Conservation (phyloP, 192 early-diverging fungal genomes). For the Mortierella hygrophila region DNA sequence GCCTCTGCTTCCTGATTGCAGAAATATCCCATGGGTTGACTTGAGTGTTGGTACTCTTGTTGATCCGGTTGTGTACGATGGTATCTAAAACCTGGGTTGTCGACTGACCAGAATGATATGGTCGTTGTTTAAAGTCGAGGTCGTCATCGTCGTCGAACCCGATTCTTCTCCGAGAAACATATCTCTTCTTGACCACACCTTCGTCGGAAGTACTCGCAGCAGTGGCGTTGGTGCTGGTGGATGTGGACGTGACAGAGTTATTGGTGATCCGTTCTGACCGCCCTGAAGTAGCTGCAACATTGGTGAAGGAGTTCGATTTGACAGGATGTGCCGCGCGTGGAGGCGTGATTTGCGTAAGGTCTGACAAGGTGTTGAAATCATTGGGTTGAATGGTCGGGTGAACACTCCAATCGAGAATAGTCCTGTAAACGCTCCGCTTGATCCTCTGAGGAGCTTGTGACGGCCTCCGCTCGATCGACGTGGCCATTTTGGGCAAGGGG, state of each 20-base stretch:
- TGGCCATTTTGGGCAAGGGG: neutral
- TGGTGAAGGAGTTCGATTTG: neutral
- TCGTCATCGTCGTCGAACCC: neutral
- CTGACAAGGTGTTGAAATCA: conserved; percentile 18
- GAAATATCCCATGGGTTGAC: neutral
- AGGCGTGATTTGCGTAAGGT: neutral
- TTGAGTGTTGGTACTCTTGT: neutral
- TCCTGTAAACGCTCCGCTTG: conserved; percentile 17
- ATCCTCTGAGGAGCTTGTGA: conserved; percentile 13
- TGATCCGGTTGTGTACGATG: neutral
- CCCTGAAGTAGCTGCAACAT: neutral
- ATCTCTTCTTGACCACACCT: neutral
- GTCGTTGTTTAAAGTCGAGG: neutral
- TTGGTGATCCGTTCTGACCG: no score
- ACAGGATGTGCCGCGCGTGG: neutral
- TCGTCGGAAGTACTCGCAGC: neutral
- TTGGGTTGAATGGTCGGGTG: conserved; percentile 31
- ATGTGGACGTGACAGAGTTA: no score
- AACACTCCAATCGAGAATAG: conserved; percentile 43
- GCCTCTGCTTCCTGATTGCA: neutral
- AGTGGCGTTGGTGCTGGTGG: no score
- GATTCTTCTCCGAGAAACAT: neutral
- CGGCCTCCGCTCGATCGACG: neutral
- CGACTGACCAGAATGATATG: neutral
- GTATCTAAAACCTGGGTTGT: neutral